Conservation (phyloP, 768 basidiomycete genomes). For the Scleroderma citrinum region DNA sequence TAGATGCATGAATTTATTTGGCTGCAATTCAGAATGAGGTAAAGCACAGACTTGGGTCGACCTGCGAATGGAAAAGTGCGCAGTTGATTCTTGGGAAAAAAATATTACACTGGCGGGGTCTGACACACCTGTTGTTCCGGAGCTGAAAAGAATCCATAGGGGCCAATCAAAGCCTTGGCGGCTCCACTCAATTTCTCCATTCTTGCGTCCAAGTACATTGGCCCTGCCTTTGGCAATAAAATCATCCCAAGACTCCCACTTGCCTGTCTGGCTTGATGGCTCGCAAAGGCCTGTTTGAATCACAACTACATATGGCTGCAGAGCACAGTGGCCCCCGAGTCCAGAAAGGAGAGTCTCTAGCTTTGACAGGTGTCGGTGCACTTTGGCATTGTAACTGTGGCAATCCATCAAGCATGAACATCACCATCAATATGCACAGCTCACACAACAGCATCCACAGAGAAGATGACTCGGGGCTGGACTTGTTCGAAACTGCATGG, state of each 20-base stretch:
- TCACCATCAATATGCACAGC: slow-evolving; percentile 14
- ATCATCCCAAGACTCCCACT: slow-evolving; percentile 48
- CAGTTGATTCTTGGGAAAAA: not conserved
- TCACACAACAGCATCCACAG: slow-evolving; percentile 66
- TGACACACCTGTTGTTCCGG: slow-evolving; percentile 66
- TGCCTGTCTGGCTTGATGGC: slow-evolving; percentile 26
- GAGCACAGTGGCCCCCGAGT: slow-evolving; percentile 33
- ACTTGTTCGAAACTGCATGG: slow-evolving; percentile 66
- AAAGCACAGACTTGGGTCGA: slow-evolving; percentile 49
- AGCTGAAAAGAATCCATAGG: slow-evolving; percentile 84
- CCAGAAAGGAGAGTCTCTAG: slow-evolving; percentile 50
- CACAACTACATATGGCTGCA: slow-evolving; percentile 49
- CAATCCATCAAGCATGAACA: not conserved
- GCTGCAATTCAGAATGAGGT: not conserved
- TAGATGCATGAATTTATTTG: slow-evolving; percentile 19
- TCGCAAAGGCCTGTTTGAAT: slow-evolving; percentile 38
- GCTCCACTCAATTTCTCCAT: slow-evolving; percentile 60
- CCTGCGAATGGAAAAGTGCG: slow-evolving; percentile 14
- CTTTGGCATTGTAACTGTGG: slow-evolving; percentile 62
- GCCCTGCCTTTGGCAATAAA: slow-evolving; percentile 45
- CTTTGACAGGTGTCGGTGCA: slow-evolving; percentile 63
- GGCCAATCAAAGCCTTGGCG: slow-evolving; percentile 66
- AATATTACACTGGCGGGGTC: not conserved
- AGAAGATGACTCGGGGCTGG: slow-evolving; percentile 64
- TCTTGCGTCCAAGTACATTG: slow-evolving; percentile 40